Conservation (phyloP, 2,329 filamentous ascomycete species). For the Calonectria pteridis region DNA sequence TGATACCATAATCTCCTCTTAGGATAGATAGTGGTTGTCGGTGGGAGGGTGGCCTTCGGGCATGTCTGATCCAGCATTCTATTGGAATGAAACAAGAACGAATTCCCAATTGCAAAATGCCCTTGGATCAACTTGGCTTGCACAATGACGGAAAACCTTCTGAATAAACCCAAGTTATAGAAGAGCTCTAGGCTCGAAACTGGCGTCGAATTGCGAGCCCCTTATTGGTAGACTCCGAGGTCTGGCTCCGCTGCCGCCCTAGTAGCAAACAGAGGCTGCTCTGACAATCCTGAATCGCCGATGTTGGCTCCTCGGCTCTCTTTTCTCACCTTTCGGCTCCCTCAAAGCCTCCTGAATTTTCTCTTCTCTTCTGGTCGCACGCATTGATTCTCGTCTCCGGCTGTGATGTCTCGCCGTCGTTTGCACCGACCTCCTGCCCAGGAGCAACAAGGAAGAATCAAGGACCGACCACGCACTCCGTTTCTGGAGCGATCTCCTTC, state of each 20-base stretch:
- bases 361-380: neutral
- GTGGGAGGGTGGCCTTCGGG: neutral
- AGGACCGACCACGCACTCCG: neutral
- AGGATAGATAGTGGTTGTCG: neutral
- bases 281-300: neutral
- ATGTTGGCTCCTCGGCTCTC: neutral
- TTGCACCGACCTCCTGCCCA: neutral
- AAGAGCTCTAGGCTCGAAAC: neutral
- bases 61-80: neutral
- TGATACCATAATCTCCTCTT: neutral
- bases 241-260: neutral
- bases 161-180: neutral
- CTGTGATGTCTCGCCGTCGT: neutral
- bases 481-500: neutral
- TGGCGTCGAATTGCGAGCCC: neutral
- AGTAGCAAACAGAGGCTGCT: neutral
- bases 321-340: neutral
- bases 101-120: neutral
- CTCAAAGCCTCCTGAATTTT: neutral
- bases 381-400: neutral
- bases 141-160: neutral
- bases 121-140: neutral
- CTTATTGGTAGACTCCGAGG: neutral
- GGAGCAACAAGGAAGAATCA: neutral
- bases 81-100: neutral